Base-by-base conservation (phyloP, 2,329 filamentous ascomycete genomes). In the Aureobasidium sp. region DNA sequence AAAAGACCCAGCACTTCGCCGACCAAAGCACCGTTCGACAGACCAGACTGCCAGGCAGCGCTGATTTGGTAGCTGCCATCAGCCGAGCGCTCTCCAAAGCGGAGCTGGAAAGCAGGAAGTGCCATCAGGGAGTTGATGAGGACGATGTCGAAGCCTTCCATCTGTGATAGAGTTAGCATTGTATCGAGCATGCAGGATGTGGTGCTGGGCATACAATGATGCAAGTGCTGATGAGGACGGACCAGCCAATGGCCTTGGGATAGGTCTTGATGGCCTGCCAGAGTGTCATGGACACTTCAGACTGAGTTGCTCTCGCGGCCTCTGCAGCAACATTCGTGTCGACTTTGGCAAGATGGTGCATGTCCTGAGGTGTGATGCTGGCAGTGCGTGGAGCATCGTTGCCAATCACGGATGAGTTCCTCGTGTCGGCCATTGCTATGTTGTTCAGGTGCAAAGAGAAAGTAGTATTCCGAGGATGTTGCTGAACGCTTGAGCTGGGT, bases 1-100 rank as follows among this genome's bases (percentile, higher is more conserved):
- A 87, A 74, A 52, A 88, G 78, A 15, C 87, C 87, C 57, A 89
- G 78, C 52, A 90, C 84, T 70, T 87, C 84, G 47, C 87, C 87
- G 27, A 81, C 79, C 60, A 81, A 77, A 58, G 82, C 81, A 29
- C 82, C 84, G 62, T 84, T 84, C 7, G 77, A 79, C 2, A 86
- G 68, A 0, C 77, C 83, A 0, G 80, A 79, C 69, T 85, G 83
- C 84, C 84, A 86, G 0, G 78, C 74, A 0, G 82, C 79, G 1
- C 79, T 77, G 27, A 86, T 72, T 39, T 77, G 73, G 61, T 80
- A 81, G 31, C 74, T 76, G 1, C 72, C 74, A 2, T 71, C 70
- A 0, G 70, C 64, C 14, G 71, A 67, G 27, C 71, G 73, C 0
- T 71, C 64, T n/a, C 80, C 81, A 63, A 78, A 84, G 11, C 60